Percentiles rank a stretch among this genome's conserved stretches.
Evolutionary conservation across 2,329 filamentous ascomycete species (phyloP).

Genomic region (Lasiodiplodia hormozganensis): DNA sequence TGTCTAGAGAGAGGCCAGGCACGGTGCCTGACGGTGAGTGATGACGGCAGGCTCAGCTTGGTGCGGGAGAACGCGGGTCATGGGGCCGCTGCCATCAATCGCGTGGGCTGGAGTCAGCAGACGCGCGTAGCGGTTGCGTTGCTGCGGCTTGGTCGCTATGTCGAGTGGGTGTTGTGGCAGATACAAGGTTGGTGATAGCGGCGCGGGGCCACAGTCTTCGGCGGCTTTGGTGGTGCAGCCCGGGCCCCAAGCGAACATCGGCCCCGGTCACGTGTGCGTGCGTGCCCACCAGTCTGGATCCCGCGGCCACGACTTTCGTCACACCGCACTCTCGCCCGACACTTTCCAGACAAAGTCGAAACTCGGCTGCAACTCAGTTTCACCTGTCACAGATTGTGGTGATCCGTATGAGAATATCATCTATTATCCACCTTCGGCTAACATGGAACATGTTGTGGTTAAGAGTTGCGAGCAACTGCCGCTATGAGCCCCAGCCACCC

Average conservation of each 20-base stretch:
- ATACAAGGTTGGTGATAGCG: slow-evolving; percentile 27
- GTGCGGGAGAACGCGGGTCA: slow-evolving; percentile 25
- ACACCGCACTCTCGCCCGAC: background rate
- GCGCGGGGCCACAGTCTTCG: slow-evolving; percentile 19
- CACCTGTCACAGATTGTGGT: background rate
- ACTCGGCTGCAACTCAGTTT: background rate
- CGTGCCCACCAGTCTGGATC: background rate
- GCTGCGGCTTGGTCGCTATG: background rate
- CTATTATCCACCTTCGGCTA: background rate
- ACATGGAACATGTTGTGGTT: background rate
- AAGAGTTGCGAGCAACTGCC: slow-evolving; percentile 2
- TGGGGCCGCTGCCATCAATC: slow-evolving; percentile 29
- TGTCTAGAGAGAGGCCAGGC: slow-evolving; percentile 23
- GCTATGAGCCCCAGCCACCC: background rate
- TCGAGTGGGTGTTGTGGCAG: slow-evolving; percentile 22
- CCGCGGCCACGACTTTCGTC: slow-evolving; percentile 8
- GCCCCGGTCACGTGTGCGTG: slow-evolving; percentile 2
- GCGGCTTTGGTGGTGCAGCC: slow-evolving; percentile 27
- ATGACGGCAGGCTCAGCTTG: slow-evolving; percentile 20
- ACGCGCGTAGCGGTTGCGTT: background rate
- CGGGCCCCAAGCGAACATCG: slow-evolving; percentile 23
- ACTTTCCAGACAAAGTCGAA: background rate
- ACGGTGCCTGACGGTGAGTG: slow-evolving; percentile 27
- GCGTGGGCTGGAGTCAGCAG: background rate
- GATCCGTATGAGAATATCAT: background rate